A percentile compares a stretch with the other conserved stretches of the same genome.
These are phyloP conservation scores for Aspergillus uvarum DNA, from an alignment of 2,329 filamentous ascomycete genomes.

Conservation along the genomic window DNA sequence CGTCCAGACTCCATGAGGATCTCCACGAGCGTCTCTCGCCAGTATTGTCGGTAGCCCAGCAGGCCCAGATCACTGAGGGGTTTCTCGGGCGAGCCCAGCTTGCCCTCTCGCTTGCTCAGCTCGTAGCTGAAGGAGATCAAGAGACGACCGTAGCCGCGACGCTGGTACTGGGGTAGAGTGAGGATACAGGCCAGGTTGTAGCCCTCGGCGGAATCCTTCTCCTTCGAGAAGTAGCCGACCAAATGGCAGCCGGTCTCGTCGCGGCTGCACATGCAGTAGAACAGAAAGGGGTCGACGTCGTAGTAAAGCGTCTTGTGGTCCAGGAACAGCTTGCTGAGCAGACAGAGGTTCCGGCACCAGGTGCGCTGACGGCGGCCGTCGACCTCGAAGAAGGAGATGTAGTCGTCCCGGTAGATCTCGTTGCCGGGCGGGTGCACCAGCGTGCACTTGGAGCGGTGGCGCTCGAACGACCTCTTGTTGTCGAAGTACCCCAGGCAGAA, in stretches of 20 bases:
- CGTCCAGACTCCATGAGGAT: slow-evolving; percentile 73
- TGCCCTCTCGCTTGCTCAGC: slow-evolving; percentile 89
- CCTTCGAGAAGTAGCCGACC: slow-evolving; percentile 98
- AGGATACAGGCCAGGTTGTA: slow-evolving; percentile 99
- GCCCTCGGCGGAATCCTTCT: slow-evolving; percentile 93
- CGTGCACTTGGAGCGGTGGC: slow-evolving; percentile 87
- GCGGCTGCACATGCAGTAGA: slow-evolving; percentile 95
- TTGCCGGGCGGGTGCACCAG: slow-evolving; percentile 92
- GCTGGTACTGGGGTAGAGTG: slow-evolving; percentile 92
- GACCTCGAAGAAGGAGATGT: slow-evolving; percentile 94
- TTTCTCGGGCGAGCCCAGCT: slow-evolving; percentile 94
- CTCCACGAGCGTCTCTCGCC: slow-evolving; percentile 92
- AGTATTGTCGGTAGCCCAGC: slow-evolving; percentile 93
- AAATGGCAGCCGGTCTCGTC: slow-evolving; percentile 92
- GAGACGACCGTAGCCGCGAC: slow-evolving; percentile 87
- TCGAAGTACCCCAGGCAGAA: slow-evolving; percentile 93
- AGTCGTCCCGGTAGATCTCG: slow-evolving; percentile 91
- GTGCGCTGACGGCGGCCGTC: slow-evolving; percentile 95
- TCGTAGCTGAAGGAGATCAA: slow-evolving; percentile 98
- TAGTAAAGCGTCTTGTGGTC: slow-evolving; percentile 98
- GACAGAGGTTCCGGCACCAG: slow-evolving; percentile 97
- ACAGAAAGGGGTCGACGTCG: slow-evolving; percentile 93
- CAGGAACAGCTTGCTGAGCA: slow-evolving; percentile 94
- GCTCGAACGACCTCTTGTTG: slow-evolving; percentile 74
- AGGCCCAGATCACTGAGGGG: slow-evolving; percentile 91